These are phyloP conservation scores for Plantago coronopus DNA, from an alignment of 305 asterid genomes.

Conservation along the genomic window DNA sequence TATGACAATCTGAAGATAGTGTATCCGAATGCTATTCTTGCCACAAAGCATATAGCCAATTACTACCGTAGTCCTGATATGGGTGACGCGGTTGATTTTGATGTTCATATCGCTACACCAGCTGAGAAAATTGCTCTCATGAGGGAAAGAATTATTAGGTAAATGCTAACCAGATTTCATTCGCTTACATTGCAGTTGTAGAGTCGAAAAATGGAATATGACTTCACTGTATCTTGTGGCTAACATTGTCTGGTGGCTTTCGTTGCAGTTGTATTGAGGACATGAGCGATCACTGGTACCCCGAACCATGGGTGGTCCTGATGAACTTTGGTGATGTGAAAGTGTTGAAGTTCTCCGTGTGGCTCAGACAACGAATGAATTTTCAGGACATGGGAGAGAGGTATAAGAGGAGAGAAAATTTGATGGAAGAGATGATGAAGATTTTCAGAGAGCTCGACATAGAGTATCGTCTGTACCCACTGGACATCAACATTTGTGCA, in stretches of 20 bases:
- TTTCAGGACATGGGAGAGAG: slow-evolving; percentile 71
- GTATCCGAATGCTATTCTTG: slow-evolving; percentile 65
- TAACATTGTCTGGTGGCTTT: too few relatives aligned
- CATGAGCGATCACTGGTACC: slow-evolving; percentile 67
- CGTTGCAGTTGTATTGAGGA: slow-evolving; percentile 52
- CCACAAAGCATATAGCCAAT: slow-evolving; percentile 57
- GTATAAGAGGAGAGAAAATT: slow-evolving; percentile 51
- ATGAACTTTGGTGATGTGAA: slow-evolving; percentile 43
- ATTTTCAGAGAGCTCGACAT: slow-evolving; percentile 61
- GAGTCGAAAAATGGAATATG: too few relatives aligned
- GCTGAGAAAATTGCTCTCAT: slow-evolving; percentile 51
- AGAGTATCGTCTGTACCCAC: slow-evolving; percentile 60
- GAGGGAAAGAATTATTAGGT: slow-evolving; percentile 54
- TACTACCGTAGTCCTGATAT: slow-evolving; percentile 82
- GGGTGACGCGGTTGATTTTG: slow-evolving; percentile 65
- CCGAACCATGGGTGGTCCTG: slow-evolving; percentile 45
- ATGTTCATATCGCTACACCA: slow-evolving; percentile 68
- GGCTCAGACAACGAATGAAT: slow-evolving; percentile 72
- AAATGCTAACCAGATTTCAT: background rate
- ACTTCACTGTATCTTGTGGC: too few relatives aligned
- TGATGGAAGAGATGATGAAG: slow-evolving; percentile 58
- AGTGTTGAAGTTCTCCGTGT: slow-evolving; percentile 47
- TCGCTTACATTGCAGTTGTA: too few relatives aligned
- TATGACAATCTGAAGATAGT: slow-evolving; percentile 60
- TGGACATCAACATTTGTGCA: slow-evolving; percentile 51